Percentiles rank a stretch among this genome's conserved stretches.
phyloP scores from a whole-genome alignment of 345 rosid species.

The Streptanthus diversifolius region DNA sequence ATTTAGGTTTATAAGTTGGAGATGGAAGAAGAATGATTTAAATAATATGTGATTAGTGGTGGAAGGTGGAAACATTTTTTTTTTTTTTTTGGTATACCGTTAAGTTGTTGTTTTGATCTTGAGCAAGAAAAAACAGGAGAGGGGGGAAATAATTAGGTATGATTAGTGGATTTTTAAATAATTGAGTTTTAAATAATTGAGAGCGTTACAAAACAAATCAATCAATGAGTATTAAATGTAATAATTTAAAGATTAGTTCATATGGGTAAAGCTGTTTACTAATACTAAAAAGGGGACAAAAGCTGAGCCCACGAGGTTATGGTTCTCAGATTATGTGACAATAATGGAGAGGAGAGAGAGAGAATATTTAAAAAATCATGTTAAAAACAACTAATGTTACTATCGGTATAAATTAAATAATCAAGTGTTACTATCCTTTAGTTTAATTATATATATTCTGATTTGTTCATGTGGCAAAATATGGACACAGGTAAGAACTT shows the following conservation, averaged over 20 bases:
- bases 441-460: no score
- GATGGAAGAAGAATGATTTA: neutral
- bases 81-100: conserved; percentile 11
- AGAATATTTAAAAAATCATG: neutral
- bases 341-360: conserved; percentile 12
- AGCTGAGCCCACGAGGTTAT: conserved; percentile 25
- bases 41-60: conserved; percentile 27
- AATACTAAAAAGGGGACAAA: conserved; percentile 14
- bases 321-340: conserved; percentile 2
- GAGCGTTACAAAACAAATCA: conserved; percentile 27
- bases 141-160: conserved; percentile 16
- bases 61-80: conserved; percentile 28
- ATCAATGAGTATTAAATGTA: conserved; percentile 6
- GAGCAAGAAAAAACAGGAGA: conserved; percentile 28
- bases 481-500: no score
- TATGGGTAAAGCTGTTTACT: conserved; percentile 34
- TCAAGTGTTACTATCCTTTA: no score
- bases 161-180: conserved; percentile 12
- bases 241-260: neutral
- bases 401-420: neutral
- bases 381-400: neutral
- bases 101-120: conserved; percentile 34
- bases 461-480: no score
- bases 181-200: conserved; percentile 25
- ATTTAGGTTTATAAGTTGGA: neutral